Evolutionary conservation across 2,329 filamentous ascomycete species (phyloP).

Genomic region (Emergomyces orientalis): DNA sequence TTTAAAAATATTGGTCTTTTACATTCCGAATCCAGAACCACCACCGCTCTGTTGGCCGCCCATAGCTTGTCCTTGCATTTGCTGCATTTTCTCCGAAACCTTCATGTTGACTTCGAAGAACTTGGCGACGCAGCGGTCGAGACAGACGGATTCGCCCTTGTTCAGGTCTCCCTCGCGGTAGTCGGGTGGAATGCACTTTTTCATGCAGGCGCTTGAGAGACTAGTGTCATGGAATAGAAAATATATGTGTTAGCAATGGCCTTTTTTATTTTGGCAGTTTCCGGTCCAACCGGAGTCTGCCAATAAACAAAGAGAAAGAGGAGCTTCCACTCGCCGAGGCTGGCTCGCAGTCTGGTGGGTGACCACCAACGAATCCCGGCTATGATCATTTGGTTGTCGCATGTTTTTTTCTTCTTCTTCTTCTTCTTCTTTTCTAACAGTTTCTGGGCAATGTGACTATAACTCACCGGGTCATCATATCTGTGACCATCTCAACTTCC

Average conservation of each 20-base stretch:
- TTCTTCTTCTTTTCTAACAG: neutral
- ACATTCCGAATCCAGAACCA: slow-evolving; percentile 45
- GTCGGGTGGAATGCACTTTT: slow-evolving; percentile 84
- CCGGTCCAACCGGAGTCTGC: neutral
- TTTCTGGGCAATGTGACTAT: neutral
- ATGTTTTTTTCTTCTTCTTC: neutral
- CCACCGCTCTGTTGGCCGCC: slow-evolving; percentile 43
- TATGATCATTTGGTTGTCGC: neutral
- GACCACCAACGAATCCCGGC: no score
- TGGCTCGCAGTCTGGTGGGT: no score
- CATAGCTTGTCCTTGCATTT: slow-evolving; percentile 81
- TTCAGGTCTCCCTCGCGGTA: slow-evolving; percentile 96
- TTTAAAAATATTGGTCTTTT: slow-evolving; percentile 21
- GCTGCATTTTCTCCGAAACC: slow-evolving; percentile 93
- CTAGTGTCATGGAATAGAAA: slow-evolving; percentile 5
- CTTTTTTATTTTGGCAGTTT: neutral
- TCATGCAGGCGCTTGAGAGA: slow-evolving; percentile 83
- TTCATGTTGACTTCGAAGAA: slow-evolving; percentile 99
- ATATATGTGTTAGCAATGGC: neutral
- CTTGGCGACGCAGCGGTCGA: slow-evolving; percentile 94
- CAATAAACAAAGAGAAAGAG: neutral
- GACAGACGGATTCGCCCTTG: slow-evolving; percentile 97
- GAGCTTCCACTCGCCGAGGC: neutral
- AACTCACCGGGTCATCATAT: slow-evolving; percentile 91
- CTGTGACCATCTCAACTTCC: slow-evolving; percentile 93